Percentiles rank a stretch among this genome's conserved stretches.
Evolutionary conservation across 148 eudicot species (phyloP).

Genomic region (Vaccinium macrocarpon): DNA sequence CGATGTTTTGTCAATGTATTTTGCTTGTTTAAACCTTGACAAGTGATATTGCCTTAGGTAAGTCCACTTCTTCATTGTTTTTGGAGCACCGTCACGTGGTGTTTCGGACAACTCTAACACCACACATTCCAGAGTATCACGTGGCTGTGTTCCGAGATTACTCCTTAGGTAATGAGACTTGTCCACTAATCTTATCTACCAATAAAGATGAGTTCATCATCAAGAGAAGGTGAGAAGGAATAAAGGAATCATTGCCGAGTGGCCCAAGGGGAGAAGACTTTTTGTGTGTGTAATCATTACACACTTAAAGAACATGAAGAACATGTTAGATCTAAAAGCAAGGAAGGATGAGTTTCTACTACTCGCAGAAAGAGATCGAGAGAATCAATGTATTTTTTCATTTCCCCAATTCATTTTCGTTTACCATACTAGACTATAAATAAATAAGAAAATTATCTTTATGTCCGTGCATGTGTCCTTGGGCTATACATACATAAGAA

Average conservation of each 20-base stretch:
- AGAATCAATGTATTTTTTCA: constrained; percentile 12
- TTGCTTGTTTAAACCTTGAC: too few relatives aligned
- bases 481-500: too few relatives aligned
- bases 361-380: background rate
- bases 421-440: background rate
- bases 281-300: constrained; percentile 10
- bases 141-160: too few relatives aligned
- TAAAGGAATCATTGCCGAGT: background rate
- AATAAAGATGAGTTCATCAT: background rate
- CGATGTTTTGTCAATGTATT: too few relatives aligned
- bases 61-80: too few relatives aligned
- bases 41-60: too few relatives aligned
- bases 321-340: constrained; percentile 8
- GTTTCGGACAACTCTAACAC: too few relatives aligned
- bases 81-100: too few relatives aligned
- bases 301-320: constrained; percentile 6
- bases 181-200: background rate
- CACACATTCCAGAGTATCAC: too few relatives aligned
- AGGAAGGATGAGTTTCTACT: constrained; percentile 8
- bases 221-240: background rate
- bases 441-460: too few relatives aligned
- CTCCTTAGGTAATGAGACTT: background rate
- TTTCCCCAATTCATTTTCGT: background rate
- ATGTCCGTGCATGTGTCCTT: too few relatives aligned
- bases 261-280: background rate